Evolutionary conservation across 345 rosid genomes (phyloP), one percentile per base, ranked within the genome.

Genomic region (Pseudoturritis turrita): DNA sequence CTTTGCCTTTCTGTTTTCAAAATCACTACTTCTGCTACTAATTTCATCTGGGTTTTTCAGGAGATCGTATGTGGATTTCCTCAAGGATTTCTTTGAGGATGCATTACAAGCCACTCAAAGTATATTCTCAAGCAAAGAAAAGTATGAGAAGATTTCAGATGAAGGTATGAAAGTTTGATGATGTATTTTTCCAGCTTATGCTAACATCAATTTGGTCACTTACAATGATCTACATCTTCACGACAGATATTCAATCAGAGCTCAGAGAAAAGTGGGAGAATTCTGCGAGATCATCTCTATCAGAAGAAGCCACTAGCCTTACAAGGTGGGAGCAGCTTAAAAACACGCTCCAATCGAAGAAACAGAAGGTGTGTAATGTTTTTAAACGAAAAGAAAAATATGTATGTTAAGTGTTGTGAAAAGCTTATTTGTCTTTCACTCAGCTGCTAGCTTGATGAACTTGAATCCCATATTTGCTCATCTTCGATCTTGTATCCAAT

Each of bases 61-160:
- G 90, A 89, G 96, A 83, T 87, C 96, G 14, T 89, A 89, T 67
- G 73, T 82, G 65, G 91, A 89, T 69, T 89, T 88, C 58, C 87
- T 95, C 33, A 82, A 76, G 84, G 81, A 73, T 56, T 83, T 81
- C 75, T 91, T 89, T 57, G 99, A 95, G 90, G 78, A 60, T 54
- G 85, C 81, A 63, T 59, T 91, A 81, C 93, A 89, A 66, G 63
- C 74, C 17, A 81, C 55, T 73, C 97, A 89, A 83, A 80, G 78
- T 37, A 52, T 89, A 47, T 81, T 95, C 71, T 80, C 90, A 33
- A 81, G 80, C 35, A 85, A 88, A 78, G 96, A 91, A 70, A 91
- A 84, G 82, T 91, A 84, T 59, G 97, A 88, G 81, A 89, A 87
- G 96, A 88, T 95, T 82, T 87, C 92, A 53, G 90, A 91, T 78